Evolutionary conservation across 805 yeast species (phyloP), one percentile per base, ranked within the genome.

Genomic region (Huiozyma naganishii): DNA sequence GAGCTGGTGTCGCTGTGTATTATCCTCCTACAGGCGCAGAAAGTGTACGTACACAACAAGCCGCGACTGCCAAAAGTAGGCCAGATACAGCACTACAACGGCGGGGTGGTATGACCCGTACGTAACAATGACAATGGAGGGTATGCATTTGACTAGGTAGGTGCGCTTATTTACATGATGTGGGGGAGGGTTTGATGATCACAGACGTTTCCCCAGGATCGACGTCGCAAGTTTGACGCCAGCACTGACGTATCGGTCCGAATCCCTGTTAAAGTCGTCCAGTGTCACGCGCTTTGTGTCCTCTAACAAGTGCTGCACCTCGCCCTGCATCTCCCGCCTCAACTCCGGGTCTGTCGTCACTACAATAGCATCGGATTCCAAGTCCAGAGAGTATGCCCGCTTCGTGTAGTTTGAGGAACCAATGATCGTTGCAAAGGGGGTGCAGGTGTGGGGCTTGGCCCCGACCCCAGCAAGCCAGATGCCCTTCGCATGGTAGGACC

Each of bases 401-500:
- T 82, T 76, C 0, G 98, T 92, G 62, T 88, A 92, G 61, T 92
- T 92, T 0, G 97, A 87, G 0, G 95, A 85, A 0, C 98, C 98
- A 41, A 92, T 72, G 6, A 89, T 77, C 0, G 96, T 85, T 9
- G 86, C 65, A 13, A 81, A 71, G 1, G 97, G 96, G 39, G 77
- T 82, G 12, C 46, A 33, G 10, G 27, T 34, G 6, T 34, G 41
- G 7, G 6, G 6, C 2, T 65, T 70, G 0, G 87, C 83, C 9
- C 69, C 67, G 12, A 29, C 27, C 17, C 17, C 17, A 7, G 76
- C 69, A 0, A 85, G 65, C 97, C 97, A 92, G 5, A 90, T 66
- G 1, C 98, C 98, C 59, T 92, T 92, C 10, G 98, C 97, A 58
- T 92, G 98, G 61, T 92, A 92, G 0, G 97, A 85, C 97, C 98